Conservation (phyloP, 2,329 filamentous ascomycete genomes). For the Lecanicillium sp. region DNA sequence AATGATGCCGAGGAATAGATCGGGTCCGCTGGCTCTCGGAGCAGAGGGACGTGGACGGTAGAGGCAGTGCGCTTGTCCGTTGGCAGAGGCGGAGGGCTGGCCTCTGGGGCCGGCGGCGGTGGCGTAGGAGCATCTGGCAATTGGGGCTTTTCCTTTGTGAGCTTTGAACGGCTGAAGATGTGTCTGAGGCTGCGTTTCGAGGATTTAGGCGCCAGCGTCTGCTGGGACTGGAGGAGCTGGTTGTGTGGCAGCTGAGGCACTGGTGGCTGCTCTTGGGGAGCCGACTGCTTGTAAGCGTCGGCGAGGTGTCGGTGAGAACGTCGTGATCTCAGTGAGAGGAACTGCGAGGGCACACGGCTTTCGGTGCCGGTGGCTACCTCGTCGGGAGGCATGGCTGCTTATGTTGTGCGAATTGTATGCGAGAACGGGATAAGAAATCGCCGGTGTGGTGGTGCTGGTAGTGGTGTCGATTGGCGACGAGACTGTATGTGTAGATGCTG, state of each 20-base stretch:
- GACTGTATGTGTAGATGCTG: not conserved
- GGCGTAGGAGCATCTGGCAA: not conserved
- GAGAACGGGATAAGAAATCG: too few relatives aligned
- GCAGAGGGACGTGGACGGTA: not conserved
- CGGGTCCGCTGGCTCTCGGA: not conserved
- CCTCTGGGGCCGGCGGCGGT: not conserved
- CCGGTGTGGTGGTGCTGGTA: too few relatives aligned
- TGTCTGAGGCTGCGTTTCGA: slow-evolving; percentile 11
- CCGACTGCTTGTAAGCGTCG: slow-evolving; percentile 5
- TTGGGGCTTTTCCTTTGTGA: slow-evolving; percentile 5
- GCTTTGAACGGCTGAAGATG: slow-evolving; percentile 14
- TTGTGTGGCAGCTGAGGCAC: not conserved
- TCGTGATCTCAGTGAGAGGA: slow-evolving; percentile 13
- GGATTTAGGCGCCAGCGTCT: not conserved
- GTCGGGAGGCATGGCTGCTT: slow-evolving; percentile 7
- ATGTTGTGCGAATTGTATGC: not conserved
- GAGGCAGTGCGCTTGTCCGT: not conserved
- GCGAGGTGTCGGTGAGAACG: slow-evolving; percentile 3
- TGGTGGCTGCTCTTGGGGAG: not conserved
- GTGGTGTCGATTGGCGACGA: not conserved
- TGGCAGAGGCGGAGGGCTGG: too few relatives aligned
- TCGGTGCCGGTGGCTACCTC: slow-evolving; percentile 3
- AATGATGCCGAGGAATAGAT: not conserved
- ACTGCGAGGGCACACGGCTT: slow-evolving; percentile 8
- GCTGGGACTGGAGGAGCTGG: not conserved